These are phyloP conservation scores for Lentinus brumalis DNA, from an alignment of 768 basidiomycete species.

Conservation along the genomic window DNA sequence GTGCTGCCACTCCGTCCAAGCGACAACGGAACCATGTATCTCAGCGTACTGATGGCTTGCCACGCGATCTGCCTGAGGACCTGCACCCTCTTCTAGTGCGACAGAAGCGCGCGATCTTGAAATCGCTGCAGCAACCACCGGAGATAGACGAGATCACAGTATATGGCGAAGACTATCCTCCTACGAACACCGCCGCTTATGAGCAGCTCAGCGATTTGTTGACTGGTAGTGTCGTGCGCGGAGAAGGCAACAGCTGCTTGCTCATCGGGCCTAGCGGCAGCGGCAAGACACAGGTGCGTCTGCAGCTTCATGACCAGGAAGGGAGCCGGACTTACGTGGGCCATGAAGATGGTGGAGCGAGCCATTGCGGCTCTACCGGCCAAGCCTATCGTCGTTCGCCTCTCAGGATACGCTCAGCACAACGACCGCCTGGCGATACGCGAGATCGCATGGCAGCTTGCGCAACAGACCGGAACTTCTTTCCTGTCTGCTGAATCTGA, in stretches of 20 bases:
- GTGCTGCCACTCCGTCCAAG: background rate
- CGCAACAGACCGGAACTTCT: slow-evolving; percentile 69
- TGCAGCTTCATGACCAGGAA: too few species aligned
- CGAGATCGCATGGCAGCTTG: slow-evolving; percentile 86
- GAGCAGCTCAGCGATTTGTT: slow-evolving; percentile 66
- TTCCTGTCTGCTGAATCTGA: slow-evolving; percentile 46
- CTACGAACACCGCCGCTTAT: slow-evolving; percentile 54
- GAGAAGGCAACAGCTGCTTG: slow-evolving; percentile 93
- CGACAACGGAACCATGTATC: background rate
- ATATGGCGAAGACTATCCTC: slow-evolving; percentile 37
- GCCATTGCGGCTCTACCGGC: slow-evolving; percentile 50
- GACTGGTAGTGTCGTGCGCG: slow-evolving; percentile 70
- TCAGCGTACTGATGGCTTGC: background rate
- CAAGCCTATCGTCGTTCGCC: slow-evolving; percentile 71
- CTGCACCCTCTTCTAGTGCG: slow-evolving; percentile 48
- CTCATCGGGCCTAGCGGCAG: slow-evolving; percentile 83
- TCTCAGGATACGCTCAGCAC: slow-evolving; percentile 84
- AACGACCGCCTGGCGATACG: slow-evolving; percentile 90
- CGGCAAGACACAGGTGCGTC: slow-evolving; percentile 78
- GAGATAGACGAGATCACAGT: slow-evolving; percentile 27
- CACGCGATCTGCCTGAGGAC: slow-evolving; percentile 39
- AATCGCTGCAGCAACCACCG: slow-evolving; percentile 40
- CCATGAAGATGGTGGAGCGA: slow-evolving; percentile 56
- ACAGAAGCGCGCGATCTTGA: slow-evolving; percentile 61
- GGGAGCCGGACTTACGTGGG: background rate